A percentile compares a stretch with the other conserved stretches of the same genome.
Evolutionary conservation across 345 rosid genomes (phyloP).

Genomic region (Aquilaria yunnanensis): DNA sequence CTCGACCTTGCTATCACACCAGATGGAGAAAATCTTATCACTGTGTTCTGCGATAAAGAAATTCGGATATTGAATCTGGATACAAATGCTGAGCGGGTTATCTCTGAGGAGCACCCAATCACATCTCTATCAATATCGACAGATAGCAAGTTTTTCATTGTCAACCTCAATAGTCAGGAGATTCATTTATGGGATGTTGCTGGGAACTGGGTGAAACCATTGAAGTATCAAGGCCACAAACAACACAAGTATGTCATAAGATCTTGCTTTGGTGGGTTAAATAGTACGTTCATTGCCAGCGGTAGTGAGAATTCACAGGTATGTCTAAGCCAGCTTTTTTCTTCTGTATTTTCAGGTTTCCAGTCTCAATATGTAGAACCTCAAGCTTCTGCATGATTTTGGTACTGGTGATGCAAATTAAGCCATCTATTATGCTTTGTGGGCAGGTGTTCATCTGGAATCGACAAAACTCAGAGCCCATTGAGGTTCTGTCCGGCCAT

Average conservation of each 20-base stretch:
- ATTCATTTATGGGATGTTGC: slow-evolving; percentile 91
- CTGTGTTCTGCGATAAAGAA: slow-evolving; percentile 52
- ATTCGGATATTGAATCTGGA: slow-evolving; percentile 55
- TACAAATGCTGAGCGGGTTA: slow-evolving; percentile 53
- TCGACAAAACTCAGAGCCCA: slow-evolving; percentile 35
- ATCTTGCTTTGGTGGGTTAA: slow-evolving; percentile 86
- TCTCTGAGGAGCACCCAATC: slow-evolving; percentile 63
- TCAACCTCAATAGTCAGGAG: slow-evolving; percentile 83
- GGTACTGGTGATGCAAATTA: neutral
- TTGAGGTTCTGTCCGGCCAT: slow-evolving; percentile 75
- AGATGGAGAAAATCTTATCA: slow-evolving; percentile 68
- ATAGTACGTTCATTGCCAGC: slow-evolving; percentile 75
- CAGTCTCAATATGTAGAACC: neutral
- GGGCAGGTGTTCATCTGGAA: slow-evolving; percentile 86
- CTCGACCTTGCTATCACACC: slow-evolving; percentile 79
- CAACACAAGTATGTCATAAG: slow-evolving; percentile 76
- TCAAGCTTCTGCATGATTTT: neutral
- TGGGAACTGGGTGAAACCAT: slow-evolving; percentile 52
- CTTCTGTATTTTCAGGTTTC: neutral
- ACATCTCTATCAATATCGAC: slow-evolving; percentile 54
- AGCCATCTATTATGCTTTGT: slow-evolving; percentile 5
- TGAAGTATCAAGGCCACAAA: slow-evolving; percentile 62
- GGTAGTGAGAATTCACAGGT: slow-evolving; percentile 89
- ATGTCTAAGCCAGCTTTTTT: slow-evolving; percentile 4
- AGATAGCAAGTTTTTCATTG: slow-evolving; percentile 64